These are phyloP conservation scores for Paracoccidioides lutzii DNA, from an alignment of 2,329 filamentous ascomycete genomes.

Conservation along the genomic window DNA sequence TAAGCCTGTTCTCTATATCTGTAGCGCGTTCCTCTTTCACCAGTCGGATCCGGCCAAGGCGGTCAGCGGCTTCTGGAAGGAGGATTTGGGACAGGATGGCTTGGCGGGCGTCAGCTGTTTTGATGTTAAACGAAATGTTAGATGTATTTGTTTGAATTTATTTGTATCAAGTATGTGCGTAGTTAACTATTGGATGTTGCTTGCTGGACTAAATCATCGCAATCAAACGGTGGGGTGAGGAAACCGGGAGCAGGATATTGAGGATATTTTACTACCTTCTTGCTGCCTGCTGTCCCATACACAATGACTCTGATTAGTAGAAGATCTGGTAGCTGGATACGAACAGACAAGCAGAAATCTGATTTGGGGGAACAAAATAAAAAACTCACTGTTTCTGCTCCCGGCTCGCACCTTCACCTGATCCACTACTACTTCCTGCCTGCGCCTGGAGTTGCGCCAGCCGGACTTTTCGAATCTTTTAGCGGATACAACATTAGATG, in stretches of 20 bases:
- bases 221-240: not conserved
- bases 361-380: not conserved
- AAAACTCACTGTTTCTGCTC: constrained; percentile 51
- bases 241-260: not conserved
- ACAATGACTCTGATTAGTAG: constrained; percentile 1
- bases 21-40: constrained; percentile 85
- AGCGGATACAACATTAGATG: not conserved
- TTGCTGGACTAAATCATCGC: not conserved
- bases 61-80: constrained; percentile 82
- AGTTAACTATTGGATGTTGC: too few relatives aligned
- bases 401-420: constrained; percentile 34
- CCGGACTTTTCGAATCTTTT: constrained; percentile 76
- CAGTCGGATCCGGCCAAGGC: constrained; percentile 82
- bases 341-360: not conserved
- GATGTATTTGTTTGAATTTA: not conserved
- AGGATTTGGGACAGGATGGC: constrained; percentile 80
- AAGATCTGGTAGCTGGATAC: not conserved
- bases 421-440: constrained; percentile 42
- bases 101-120: constrained; percentile 22
- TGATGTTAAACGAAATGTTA: not conserved
- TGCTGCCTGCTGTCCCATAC: constrained; percentile 27
- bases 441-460: constrained; percentile 82
- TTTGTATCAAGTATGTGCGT: not conserved
- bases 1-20: constrained; percentile 84
- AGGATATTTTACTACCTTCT: constrained; percentile 27